A percentile compares a stretch with the other conserved stretches of the same genome.
Conservation (phyloP, 345 rosid genomes). For the Citrus sp. region DNA sequence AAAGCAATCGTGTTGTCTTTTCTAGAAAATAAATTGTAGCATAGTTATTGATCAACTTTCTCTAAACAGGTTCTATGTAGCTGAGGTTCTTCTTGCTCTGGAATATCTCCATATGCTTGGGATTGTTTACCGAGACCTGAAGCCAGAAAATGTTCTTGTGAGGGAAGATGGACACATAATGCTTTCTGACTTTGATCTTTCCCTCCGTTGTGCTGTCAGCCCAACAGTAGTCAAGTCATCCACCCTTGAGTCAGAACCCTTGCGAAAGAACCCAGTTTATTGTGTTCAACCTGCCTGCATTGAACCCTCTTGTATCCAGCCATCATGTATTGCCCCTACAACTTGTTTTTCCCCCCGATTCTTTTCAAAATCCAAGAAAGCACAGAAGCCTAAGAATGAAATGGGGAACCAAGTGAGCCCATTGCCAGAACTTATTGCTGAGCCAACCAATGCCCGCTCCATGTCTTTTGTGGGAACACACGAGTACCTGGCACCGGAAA, state of each 20-base stretch:
- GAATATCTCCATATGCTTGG: constrained; percentile 93
- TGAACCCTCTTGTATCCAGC: constrained; percentile 49
- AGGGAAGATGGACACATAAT: constrained; percentile 90
- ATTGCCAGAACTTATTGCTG: constrained; percentile 87
- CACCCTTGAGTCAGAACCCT: constrained; percentile 37
- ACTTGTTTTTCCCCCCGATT: constrained; percentile 60
- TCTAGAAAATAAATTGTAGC: background rate
- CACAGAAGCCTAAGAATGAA: constrained; percentile 45
- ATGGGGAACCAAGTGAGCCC: constrained; percentile 62
- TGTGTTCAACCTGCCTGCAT: constrained; percentile 68
- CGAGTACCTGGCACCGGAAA: constrained; percentile 88
- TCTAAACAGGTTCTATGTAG: constrained; percentile 67
- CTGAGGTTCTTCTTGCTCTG: constrained; percentile 78
- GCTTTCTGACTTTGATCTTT: constrained; percentile 90
- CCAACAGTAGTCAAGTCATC: constrained; percentile 57
- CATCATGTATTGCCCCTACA: constrained; percentile 57
- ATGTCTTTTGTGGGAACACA: constrained; percentile 94
- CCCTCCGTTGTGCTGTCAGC: constrained; percentile 60
- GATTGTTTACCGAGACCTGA: constrained; percentile 76
- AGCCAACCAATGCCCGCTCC: constrained; percentile 87
- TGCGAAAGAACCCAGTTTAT: constrained; percentile 47
- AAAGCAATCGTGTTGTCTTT: background rate
- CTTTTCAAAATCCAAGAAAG: constrained; percentile 56
- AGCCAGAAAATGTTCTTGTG: constrained; percentile 87
- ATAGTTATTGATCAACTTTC: background rate